Percentiles rank a stretch among this genome's conserved stretches.
Evolutionary conservation across 192 early-diverging fungal species (phyloP).

Genomic region (Endogone sp.): DNA sequence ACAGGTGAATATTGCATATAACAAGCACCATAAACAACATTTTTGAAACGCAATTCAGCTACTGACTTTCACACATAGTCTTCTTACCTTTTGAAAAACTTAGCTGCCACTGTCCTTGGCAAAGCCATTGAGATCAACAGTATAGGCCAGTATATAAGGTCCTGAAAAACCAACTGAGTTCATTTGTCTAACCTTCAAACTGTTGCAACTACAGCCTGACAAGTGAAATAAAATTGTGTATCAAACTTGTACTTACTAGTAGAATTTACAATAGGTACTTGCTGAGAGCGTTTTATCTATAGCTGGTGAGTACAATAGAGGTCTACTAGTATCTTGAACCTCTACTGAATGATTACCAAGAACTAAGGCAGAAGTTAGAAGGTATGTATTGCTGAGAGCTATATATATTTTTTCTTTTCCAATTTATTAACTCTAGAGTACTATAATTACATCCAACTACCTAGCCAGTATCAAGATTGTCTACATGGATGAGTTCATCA

Average conservation of each 20-base stretch:
- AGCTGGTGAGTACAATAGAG: constrained; percentile 74
- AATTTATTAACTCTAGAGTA: not conserved
- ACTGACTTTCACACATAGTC: not conserved
- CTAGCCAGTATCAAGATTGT: constrained; percentile 39
- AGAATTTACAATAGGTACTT: constrained; percentile 54
- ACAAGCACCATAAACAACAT: not conserved
- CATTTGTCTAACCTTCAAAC: constrained; percentile 81
- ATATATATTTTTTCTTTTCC: not conserved
- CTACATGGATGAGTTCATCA: constrained; percentile 90
- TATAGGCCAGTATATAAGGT: constrained; percentile 85
- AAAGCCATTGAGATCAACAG: constrained; percentile 69
- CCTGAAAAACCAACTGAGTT: constrained; percentile 89
- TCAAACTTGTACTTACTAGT: not conserved
- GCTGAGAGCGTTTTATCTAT: constrained; percentile 84
- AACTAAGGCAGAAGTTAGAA: constrained; percentile 60
- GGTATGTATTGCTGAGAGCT: constrained; percentile 22
- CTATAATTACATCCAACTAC: not conserved
- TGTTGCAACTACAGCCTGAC: constrained; percentile 92
- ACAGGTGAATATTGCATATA: constrained; percentile 63
- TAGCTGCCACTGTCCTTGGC: constrained; percentile 85
- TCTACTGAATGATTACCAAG: constrained; percentile 80
- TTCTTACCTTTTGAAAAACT: not conserved
- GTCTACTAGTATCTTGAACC: constrained; percentile 87
- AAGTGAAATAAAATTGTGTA: constrained; percentile 70
- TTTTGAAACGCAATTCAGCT: too few species aligned